Percentiles rank a stretch among this genome's conserved stretches.
phyloP scores from a whole-genome alignment of 345 rosid genomes.

The Citrus mangshanensis region DNA sequence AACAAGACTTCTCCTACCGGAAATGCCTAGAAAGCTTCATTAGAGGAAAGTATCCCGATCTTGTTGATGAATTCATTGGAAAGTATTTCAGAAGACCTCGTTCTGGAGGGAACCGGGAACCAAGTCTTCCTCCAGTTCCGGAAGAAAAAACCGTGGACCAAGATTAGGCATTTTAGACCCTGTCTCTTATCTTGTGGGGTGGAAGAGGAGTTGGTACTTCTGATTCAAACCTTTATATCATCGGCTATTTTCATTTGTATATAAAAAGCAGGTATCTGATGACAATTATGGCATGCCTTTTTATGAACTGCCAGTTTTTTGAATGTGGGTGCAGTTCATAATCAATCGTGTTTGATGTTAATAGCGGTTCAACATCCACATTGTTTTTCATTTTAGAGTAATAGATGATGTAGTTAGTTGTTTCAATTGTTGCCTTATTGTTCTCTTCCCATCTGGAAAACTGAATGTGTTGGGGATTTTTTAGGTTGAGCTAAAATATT shows the following conservation, averaged over 20 bases:
- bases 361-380: background rate
- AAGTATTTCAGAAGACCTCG: slow-evolving; percentile 60
- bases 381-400: background rate
- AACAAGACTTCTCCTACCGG: slow-evolving; percentile 75
- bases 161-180: background rate
- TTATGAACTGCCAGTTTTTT: slow-evolving; percentile 11
- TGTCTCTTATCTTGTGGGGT: background rate
- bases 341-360: background rate
- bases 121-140: slow-evolving; percentile 26
- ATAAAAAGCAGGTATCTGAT: slow-evolving; percentile 25
- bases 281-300: background rate
- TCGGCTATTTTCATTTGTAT: slow-evolving; percentile 34
- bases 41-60: slow-evolving; percentile 54
- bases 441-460: background rate
- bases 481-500: too few relatives aligned
- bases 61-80: slow-evolving; percentile 52
- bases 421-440: background rate
- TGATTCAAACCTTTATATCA: background rate
- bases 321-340: slow-evolving; percentile 3
- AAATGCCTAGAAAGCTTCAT: slow-evolving; percentile 64
- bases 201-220: background rate
- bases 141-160: slow-evolving; percentile 10
- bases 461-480: too few relatives aligned
- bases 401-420: background rate
- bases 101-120: slow-evolving; percentile 36